A percentile compares a stretch with the other conserved stretches of the same genome.
Evolutionary conservation across 805 yeast species (phyloP).

Genomic region (Lachancea lanzarotensis): DNA sequence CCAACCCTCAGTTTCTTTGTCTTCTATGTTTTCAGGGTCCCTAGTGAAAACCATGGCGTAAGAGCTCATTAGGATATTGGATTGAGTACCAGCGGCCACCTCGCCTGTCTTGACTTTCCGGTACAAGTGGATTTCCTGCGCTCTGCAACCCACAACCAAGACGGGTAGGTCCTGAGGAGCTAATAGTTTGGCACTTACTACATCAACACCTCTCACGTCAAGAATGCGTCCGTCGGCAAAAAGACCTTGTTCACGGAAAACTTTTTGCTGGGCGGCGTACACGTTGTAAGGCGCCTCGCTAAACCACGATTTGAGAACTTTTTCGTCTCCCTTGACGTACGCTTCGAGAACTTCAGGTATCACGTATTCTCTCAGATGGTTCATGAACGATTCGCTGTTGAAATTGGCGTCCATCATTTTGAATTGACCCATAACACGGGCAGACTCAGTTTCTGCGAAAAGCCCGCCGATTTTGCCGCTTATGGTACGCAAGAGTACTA

Average conservation of each 20-base stretch:
- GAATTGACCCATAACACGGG: conserved; percentile 81
- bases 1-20: conserved; percentile 95
- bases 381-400: conserved; percentile 68
- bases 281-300: conserved; percentile 96
- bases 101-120: conserved; percentile 89
- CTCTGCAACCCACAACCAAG: conserved; percentile 87
- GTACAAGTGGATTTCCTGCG: conserved; percentile 88
- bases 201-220: conserved; percentile 92
- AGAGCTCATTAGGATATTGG: conserved; percentile 84
- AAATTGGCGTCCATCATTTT: conserved; percentile 86
- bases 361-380: conserved; percentile 82
- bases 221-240: conserved; percentile 86
- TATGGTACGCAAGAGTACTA: conserved; percentile 72
- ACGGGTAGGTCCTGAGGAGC: conserved; percentile 93
- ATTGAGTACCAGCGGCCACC: conserved; percentile 92
- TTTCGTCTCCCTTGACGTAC: conserved; percentile 84
- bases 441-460: conserved; percentile 94
- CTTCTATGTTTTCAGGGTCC: conserved; percentile 84
- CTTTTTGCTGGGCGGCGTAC: conserved; percentile 89
- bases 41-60: conserved; percentile 95
- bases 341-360: conserved; percentile 96
- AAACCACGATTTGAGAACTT: conserved; percentile 79
- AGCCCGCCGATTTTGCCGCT: conserved; percentile 76
- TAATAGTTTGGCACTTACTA: conserved; percentile 77
- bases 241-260: conserved; percentile 81